Conservation (phyloP, 2,329 filamentous ascomycete genomes). For the Stagonosporopsis cucurbitacearum region DNA sequence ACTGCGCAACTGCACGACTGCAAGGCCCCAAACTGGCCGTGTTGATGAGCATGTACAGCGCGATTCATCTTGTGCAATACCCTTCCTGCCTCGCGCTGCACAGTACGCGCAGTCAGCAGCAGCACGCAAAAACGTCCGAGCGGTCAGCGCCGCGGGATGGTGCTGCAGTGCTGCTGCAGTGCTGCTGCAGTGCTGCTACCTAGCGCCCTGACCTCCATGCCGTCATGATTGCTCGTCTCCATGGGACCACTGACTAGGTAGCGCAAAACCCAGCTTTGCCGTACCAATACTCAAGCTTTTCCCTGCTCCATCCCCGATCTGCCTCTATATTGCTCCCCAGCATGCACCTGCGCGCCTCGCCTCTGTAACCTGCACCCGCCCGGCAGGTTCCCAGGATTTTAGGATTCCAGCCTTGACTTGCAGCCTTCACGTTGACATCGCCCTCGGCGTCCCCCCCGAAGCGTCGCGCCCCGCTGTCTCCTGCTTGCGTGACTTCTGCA, state of each 20-base stretch:
- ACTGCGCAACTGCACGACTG: no score
- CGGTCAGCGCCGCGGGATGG: conserved; percentile 17
- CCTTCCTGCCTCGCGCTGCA: background rate
- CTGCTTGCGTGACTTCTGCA: conserved; percentile 19
- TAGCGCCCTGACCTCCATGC: conserved; percentile 17
- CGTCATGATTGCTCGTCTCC: conserved; percentile 17
- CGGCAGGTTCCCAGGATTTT: conserved; percentile 11
- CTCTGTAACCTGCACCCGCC: conserved; percentile 15
- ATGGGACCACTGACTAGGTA: conserved; percentile 16
- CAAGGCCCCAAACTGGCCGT: background rate
- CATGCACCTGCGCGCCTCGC: conserved; percentile 17
- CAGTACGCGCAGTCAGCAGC: conserved; percentile 7
- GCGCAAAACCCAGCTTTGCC: conserved; percentile 14
- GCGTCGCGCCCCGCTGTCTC: conserved; percentile 12
- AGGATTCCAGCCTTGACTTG: background rate
- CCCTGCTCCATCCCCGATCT: conserved; percentile 15
- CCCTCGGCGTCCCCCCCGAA: conserved; percentile 6
- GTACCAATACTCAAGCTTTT: conserved; percentile 25
- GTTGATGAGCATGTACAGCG: background rate
- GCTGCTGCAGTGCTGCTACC: no score
- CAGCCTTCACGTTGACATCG: background rate
- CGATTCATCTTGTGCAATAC: background rate
- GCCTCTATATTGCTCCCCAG: conserved; percentile 17
- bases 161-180: no score
- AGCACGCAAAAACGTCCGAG: conserved; percentile 4